A percentile compares a stretch with the other conserved stretches of the same genome.
phyloP scores from a whole-genome alignment of 345 rosid species.

The Linum tenue region DNA sequence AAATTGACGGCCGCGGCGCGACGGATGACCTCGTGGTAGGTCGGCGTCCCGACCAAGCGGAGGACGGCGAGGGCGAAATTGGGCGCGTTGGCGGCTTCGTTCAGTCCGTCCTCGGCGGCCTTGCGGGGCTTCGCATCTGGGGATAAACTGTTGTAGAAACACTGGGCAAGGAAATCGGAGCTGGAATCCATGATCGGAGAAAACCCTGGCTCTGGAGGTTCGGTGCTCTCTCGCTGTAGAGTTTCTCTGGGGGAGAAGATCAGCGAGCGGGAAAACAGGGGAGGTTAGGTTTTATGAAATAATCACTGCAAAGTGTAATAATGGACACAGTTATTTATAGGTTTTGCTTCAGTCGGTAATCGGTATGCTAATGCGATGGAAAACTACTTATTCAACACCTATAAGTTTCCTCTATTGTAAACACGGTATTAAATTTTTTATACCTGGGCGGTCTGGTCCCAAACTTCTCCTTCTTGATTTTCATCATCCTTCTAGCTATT shows the following conservation, averaged over 20 bases:
- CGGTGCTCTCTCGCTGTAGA: background rate
- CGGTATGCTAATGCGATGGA: too few relatives aligned
- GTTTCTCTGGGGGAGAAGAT: background rate
- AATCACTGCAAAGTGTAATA: too few relatives aligned
- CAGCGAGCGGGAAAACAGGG: background rate
- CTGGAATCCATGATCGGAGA: slow-evolving; percentile 12
- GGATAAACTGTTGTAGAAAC: slow-evolving; percentile 76
- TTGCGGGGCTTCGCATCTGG: slow-evolving; percentile 72
- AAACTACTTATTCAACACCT: too few relatives aligned
- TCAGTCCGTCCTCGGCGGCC: slow-evolving; percentile 59
- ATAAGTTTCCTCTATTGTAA: too few relatives aligned
- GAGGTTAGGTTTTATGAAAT: too few relatives aligned
- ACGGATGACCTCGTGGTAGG: slow-evolving; percentile 79
- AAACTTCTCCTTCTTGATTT: too few relatives aligned
- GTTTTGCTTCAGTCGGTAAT: too few relatives aligned
- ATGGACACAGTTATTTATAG: too few relatives aligned
- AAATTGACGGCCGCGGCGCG: slow-evolving; percentile 92
- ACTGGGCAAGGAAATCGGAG: slow-evolving; percentile 65
- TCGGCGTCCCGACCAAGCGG: slow-evolving; percentile 60
- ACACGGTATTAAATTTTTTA: too few relatives aligned
- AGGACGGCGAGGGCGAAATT: slow-evolving; percentile 76
- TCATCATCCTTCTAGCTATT: too few relatives aligned
- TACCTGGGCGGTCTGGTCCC: too few relatives aligned
- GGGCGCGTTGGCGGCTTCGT: slow-evolving; percentile 53
- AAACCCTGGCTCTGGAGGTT: background rate